phyloP scores from a whole-genome alignment of 345 rosid species.

The Citrus trifoliata region DNA sequence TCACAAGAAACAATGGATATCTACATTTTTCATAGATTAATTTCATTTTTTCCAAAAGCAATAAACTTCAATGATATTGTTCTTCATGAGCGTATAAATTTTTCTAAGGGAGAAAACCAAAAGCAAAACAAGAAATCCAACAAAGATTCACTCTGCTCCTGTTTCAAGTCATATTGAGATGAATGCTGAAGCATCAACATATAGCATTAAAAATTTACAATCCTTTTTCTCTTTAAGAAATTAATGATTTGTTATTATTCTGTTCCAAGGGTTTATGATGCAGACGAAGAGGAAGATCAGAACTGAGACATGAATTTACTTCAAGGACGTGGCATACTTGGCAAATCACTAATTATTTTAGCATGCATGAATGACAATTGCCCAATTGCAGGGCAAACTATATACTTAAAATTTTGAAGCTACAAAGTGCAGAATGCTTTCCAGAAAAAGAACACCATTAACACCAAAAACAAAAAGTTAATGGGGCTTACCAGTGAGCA shows the following conservation, averaged over 20 bases:
- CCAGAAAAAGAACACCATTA: neutral
- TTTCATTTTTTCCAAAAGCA: neutral
- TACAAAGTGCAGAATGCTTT: neutral
- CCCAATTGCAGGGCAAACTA: neutral
- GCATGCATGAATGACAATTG: too few species aligned
- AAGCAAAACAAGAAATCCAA: neutral
- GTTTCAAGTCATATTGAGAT: neutral
- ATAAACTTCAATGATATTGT: neutral
- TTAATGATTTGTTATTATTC: neutral
- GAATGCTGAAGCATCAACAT: neutral
- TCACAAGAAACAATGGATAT: neutral
- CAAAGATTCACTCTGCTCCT: neutral
- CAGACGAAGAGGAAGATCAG: neutral
- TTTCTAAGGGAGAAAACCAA: neutral
- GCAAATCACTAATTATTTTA: neutral
- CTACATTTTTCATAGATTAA: neutral
- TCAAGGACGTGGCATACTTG: neutral
- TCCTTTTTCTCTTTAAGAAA: neutral
- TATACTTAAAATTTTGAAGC: neutral
- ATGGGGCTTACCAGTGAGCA: conserved; percentile 67
- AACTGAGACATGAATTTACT: neutral
- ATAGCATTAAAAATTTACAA: neutral
- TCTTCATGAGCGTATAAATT: neutral
- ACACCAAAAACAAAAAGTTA: neutral
- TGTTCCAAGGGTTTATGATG: too few species aligned